Percentiles rank a stretch among this genome's conserved stretches.
These are phyloP conservation scores for Thraustochytrium striatum DNA, from an alignment of 352 stramenopile genomes.

Conservation along the genomic window DNA sequence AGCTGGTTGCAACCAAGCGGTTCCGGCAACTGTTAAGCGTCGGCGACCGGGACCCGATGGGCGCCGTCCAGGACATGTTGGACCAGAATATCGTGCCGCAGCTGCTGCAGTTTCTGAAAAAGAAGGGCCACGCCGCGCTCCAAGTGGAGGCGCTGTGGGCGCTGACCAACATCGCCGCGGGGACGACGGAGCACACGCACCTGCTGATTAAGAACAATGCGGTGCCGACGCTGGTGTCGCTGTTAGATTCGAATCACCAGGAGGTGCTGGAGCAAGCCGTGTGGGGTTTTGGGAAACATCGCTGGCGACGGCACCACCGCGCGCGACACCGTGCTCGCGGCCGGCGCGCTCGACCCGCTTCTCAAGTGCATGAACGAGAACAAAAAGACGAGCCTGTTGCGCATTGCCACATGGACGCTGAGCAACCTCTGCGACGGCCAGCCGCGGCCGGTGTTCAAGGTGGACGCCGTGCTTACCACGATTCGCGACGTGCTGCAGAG, in stretches of 20 bases:
- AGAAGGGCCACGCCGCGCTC: slow-evolving; percentile 55
- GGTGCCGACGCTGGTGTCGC: slow-evolving; percentile 79
- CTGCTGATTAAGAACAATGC: slow-evolving; percentile 83
- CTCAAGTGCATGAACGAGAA: slow-evolving; percentile 77
- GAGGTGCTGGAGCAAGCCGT: slow-evolving; percentile 86
- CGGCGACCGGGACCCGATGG: slow-evolving; percentile 12
- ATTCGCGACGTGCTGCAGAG: slow-evolving; percentile 81
- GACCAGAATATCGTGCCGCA: slow-evolving; percentile 45
- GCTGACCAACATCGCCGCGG: slow-evolving; percentile 88
- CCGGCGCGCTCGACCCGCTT: slow-evolving; percentile 71
- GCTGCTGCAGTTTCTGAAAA: slow-evolving; percentile 46
- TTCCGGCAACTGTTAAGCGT: slow-evolving; percentile 40
- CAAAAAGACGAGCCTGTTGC: slow-evolving; percentile 72
- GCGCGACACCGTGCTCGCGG: slow-evolving; percentile 75
- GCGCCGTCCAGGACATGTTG: slow-evolving; percentile 36
- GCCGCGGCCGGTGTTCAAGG: slow-evolving; percentile 77
- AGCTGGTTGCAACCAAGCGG: slow-evolving; percentile 46
- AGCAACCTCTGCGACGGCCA: slow-evolving; percentile 85
- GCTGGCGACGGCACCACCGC: slow-evolving; percentile 78
- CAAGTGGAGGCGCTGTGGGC: slow-evolving; percentile 88
- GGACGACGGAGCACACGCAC: slow-evolving; percentile 81
- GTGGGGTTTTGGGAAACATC: slow-evolving; percentile 85
- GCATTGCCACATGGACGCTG: slow-evolving; percentile 84
- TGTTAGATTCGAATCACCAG: slow-evolving; percentile 80
- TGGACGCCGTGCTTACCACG: slow-evolving; percentile 74